phyloP scores from a whole-genome alignment of 2,329 filamentous ascomycete species.

The Microdochium bolleyi region DNA sequence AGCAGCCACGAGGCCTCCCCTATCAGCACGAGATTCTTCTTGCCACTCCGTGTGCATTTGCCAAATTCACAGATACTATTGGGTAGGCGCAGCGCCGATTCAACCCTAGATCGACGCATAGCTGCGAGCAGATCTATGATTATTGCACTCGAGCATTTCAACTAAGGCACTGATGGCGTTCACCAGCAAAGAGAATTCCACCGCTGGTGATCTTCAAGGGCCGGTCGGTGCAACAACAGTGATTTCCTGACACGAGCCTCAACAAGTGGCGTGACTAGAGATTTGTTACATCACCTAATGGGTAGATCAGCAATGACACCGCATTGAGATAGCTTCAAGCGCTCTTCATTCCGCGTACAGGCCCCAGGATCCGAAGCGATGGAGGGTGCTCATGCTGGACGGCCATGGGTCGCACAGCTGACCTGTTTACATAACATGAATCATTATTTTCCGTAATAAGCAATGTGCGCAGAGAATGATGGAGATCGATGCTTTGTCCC shows the following conservation, averaged over 20 bases:
- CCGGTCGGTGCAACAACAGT: background rate
- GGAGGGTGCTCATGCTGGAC: background rate
- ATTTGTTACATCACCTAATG: background rate
- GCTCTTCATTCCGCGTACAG: background rate
- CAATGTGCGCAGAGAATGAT: background rate
- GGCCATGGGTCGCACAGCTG: background rate
- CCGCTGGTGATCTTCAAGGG: no score
- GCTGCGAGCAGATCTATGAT: background rate
- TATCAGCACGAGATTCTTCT: background rate
- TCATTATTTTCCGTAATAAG: background rate
- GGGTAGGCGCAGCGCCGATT: background rate
- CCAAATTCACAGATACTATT: background rate
- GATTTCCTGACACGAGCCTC: background rate
- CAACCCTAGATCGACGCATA: background rate
- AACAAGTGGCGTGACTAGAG: background rate
- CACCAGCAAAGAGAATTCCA: background rate
- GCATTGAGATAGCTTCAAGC: background rate
- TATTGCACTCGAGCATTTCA: background rate
- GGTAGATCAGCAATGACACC: background rate
- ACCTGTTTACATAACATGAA: background rate
- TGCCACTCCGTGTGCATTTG: background rate
- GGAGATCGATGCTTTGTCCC: background rate
- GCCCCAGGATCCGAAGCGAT: background rate
- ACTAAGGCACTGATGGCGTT: background rate
- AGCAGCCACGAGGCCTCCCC: background rate